Percentiles rank a stretch among this genome's conserved stretches.
Conservation (phyloP, 805 yeast species). For the Blastobotrys muscicola region DNA sequence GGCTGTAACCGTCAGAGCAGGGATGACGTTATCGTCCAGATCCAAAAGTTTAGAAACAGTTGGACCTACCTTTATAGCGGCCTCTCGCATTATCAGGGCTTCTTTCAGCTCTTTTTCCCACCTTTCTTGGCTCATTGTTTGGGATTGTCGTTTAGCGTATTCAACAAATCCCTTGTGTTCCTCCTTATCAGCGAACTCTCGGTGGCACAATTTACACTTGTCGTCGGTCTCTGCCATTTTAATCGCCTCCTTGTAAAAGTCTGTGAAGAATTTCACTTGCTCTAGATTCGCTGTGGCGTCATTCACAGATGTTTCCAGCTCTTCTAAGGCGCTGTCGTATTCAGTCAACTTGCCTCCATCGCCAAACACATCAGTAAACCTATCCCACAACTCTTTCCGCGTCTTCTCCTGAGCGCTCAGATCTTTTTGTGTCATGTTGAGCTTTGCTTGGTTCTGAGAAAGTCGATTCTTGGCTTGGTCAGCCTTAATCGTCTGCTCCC, state of each 20-base stretch:
- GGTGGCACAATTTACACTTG: constrained; percentile 63
- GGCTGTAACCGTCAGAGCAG: constrained; percentile 9
- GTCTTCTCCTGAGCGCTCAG: not conserved
- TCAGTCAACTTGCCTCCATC: not conserved
- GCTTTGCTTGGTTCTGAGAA: constrained; percentile 13
- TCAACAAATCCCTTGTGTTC: constrained; percentile 16
- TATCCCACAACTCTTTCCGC: too few species aligned
- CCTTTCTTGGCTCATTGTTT: constrained; percentile 1
- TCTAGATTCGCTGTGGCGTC: constrained; percentile 56
- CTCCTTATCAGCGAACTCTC: constrained; percentile 44
- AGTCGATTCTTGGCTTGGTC: constrained; percentile 8
- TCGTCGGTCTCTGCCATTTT: constrained; percentile 46
- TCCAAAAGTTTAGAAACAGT: constrained; percentile 4
- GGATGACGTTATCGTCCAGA: constrained; percentile 13
- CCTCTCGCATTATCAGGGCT: constrained; percentile 2
- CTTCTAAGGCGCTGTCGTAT: not conserved
- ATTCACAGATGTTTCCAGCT: too few species aligned
- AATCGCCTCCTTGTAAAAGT: constrained; percentile 62
- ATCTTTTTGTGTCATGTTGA: constrained; percentile 4
- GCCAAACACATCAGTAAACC: too few species aligned
- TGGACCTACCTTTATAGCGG: constrained; percentile 8
- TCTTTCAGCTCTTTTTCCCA: not conserved
- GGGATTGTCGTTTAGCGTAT: constrained; percentile 25
- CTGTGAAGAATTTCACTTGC: constrained; percentile 56
- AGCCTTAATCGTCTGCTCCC: not conserved